phyloP scores from a whole-genome alignment of 1,139 yeast genomes.

The Nakaseomyces kungkrabaensis region DNA sequence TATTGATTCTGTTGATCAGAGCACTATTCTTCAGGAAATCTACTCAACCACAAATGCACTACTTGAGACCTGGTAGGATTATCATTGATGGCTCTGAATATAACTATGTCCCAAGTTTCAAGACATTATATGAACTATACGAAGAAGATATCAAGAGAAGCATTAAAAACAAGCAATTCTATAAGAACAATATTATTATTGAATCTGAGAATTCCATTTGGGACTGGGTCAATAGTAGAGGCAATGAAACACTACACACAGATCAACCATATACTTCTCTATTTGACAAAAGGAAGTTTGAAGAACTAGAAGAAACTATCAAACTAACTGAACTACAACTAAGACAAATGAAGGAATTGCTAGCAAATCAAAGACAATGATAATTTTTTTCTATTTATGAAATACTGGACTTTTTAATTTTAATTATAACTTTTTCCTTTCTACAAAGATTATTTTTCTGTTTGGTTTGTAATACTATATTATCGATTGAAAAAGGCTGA shows the following conservation, averaged over 20 bases:
- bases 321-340: slow-evolving; percentile 45
- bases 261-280: slow-evolving; percentile 6
- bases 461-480: no score
- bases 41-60: slow-evolving; percentile 10
- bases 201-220: slow-evolving; percentile 61
- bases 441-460: no score
- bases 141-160: slow-evolving; percentile 27
- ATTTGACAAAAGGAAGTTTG: slow-evolving; percentile 23
- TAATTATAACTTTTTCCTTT: background rate
- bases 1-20: slow-evolving; percentile 8
- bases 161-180: slow-evolving; percentile 14
- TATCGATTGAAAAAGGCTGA: no score
- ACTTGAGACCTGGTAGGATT: slow-evolving; percentile 18
- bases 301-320: slow-evolving; percentile 47
- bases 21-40: slow-evolving; percentile 13
- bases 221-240: slow-evolving; percentile 69
- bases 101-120: slow-evolving; percentile 39
- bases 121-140: slow-evolving; percentile 34
- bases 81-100: slow-evolving; percentile 37
- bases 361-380: slow-evolving; percentile 6
- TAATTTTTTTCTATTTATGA: background rate
- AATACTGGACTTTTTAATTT: background rate
- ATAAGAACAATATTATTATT: slow-evolving; percentile 10
- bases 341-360: slow-evolving; percentile 30
- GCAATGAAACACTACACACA: slow-evolving; percentile 20